Evolutionary conservation across 768 basidiomycete species (phyloP).

Genomic region (Jaapia argillacea): DNA sequence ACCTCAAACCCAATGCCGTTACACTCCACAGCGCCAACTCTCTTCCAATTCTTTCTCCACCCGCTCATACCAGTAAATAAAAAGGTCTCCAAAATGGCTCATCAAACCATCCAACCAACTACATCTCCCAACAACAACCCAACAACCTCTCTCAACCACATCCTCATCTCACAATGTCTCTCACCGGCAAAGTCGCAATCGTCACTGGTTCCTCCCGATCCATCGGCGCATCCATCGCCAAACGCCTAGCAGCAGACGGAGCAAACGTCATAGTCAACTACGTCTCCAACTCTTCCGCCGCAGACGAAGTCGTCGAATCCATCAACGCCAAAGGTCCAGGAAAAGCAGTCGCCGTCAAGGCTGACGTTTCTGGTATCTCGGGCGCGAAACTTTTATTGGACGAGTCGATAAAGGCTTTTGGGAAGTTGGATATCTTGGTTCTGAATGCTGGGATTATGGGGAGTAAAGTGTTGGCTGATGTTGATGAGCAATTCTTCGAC

Average conservation of each 20-base stretch:
- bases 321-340: slow-evolving; percentile 33
- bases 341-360: slow-evolving; percentile 39
- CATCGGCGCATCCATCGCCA: slow-evolving; percentile 48
- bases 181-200: slow-evolving; percentile 40
- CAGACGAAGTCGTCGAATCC: slow-evolving; percentile 34
- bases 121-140: no score
- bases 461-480: slow-evolving; percentile 33
- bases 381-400: slow-evolving; percentile 38
- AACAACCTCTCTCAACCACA: no score
- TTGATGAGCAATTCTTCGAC: slow-evolving; percentile 45
- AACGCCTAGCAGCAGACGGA: slow-evolving; percentile 42
- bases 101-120: no score
- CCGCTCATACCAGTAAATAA: no score
- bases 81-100: no score
- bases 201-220: slow-evolving; percentile 53
- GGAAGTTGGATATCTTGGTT: slow-evolving; percentile 47
- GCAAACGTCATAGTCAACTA: slow-evolving; percentile 53
- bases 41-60: no score
- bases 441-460: slow-evolving; percentile 52
- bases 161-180: slow-evolving; percentile 2
- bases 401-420: slow-evolving; percentile 36
- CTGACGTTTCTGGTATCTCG: slow-evolving; percentile 38
- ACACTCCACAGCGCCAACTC: no score
- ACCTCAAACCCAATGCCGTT: no score
- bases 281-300: slow-evolving; percentile 27